Evolutionary conservation across 83 land plant genomes (phyloP).

Genomic region (Picea abies): DNA sequence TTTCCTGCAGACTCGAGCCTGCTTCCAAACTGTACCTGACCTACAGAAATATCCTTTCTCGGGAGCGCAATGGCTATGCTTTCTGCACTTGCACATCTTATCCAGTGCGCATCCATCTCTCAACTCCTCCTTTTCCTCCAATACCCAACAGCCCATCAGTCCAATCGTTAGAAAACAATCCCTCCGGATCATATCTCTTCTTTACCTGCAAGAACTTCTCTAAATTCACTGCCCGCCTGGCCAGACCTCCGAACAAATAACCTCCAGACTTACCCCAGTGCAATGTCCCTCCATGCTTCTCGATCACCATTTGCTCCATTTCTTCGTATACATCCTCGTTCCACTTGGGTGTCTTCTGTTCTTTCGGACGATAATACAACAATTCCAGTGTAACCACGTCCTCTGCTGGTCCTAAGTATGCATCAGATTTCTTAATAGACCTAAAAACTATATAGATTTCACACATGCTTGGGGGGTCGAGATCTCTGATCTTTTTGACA

Average conservation of each 20-base stretch:
- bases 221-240: neutral
- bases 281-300: too few species aligned
- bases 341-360: too few species aligned
- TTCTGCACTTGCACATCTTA: neutral
- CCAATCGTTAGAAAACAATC: slow-evolving; percentile 18
- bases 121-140: neutral
- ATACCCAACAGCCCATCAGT: neutral
- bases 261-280: too few species aligned
- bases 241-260: neutral
- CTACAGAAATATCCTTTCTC: neutral
- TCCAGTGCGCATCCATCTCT: neutral
- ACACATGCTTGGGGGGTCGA: too few species aligned
- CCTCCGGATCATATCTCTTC: slow-evolving; percentile 8
- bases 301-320: too few species aligned
- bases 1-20: neutral
- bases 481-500: too few species aligned
- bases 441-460: too few species aligned
- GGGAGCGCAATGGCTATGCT: neutral
- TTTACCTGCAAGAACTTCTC: neutral
- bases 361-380: too few species aligned
- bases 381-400: too few species aligned
- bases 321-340: too few species aligned
- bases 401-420: too few species aligned
- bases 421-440: too few species aligned
- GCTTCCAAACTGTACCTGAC: neutral